phyloP scores from a whole-genome alignment of 257 asterid genomes.

The Datura wrightii region DNA sequence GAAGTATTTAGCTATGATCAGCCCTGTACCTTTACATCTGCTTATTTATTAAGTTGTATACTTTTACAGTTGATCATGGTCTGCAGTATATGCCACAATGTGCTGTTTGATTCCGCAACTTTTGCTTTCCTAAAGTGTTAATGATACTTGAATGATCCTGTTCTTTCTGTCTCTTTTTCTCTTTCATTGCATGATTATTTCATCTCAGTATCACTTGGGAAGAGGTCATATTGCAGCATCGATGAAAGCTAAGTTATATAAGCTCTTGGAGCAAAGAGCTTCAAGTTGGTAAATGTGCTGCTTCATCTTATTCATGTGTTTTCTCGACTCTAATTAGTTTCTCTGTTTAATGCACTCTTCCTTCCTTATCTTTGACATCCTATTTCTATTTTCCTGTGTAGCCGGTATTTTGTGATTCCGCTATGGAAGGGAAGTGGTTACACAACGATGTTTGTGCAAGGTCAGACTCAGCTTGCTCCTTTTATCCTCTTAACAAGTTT shows the following conservation, averaged over 20 bases:
- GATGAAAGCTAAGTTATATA: constrained; percentile 69
- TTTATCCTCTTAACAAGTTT: not conserved
- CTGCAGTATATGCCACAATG: not conserved
- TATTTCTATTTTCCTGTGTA: constrained; percentile 43
- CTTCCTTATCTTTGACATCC: constrained; percentile 31
- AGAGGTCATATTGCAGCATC: constrained; percentile 93
- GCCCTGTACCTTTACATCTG: not conserved
- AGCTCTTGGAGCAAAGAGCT: constrained; percentile 78
- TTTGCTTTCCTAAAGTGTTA: not conserved
- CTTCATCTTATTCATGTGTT: constrained; percentile 18
- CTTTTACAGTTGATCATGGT: not conserved
- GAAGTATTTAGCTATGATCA: not conserved
- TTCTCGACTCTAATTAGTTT: not conserved
- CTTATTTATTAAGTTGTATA: constrained; percentile 23
- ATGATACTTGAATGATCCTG: not conserved
- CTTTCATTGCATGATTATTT: constrained; percentile 29
- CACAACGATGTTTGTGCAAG: constrained; percentile 88
- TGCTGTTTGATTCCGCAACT: not conserved
- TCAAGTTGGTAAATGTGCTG: constrained; percentile 60
- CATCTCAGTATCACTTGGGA: constrained; percentile 86
- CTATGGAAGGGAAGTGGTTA: constrained; percentile 96
- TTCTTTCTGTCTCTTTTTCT: not conserved
- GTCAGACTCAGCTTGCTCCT: constrained; percentile 42
- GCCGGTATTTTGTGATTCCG: constrained; percentile 90
- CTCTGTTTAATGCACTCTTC: not conserved